Evolutionary conservation across 495 filamentous ascomycete species (phyloP).

Genomic region (Hypoxylon perforatum): DNA sequence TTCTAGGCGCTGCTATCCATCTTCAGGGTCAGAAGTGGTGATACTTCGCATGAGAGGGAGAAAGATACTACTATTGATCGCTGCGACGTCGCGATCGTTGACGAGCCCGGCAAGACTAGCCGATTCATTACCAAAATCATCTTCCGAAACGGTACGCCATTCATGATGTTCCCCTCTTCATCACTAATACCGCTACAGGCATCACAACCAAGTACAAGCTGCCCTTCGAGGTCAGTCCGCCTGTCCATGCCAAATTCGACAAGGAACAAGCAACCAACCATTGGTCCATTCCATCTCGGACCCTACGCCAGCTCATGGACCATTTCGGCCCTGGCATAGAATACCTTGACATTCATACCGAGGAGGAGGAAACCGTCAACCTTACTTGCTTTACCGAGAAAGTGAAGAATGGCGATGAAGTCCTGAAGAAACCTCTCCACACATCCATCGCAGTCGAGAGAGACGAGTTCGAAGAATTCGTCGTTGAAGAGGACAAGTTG

Average conservation of each 20-base stretch:
- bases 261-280: constrained; percentile 72
- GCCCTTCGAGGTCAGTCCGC: constrained; percentile 83
- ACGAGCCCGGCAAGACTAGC: constrained; percentile 78
- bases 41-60: constrained; percentile 60
- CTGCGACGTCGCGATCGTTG: constrained; percentile 86
- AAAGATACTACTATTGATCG: constrained; percentile 83
- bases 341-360: constrained; percentile 86
- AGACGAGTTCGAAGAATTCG: constrained; percentile 85
- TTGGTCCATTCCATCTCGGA: constrained; percentile 81
- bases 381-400: constrained; percentile 98
- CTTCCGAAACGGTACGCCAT: constrained; percentile 79
- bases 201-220: constrained; percentile 93
- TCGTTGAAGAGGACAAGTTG: constrained; percentile 76
- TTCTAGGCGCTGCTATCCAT: constrained; percentile 57
- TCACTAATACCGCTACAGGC: constrained; percentile 56
- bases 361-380: constrained; percentile 66
- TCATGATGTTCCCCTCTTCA: constrained; percentile 2
- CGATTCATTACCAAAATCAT: constrained; percentile 83
- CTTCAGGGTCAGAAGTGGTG: constrained; percentile 55
- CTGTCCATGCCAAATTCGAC: constrained; percentile 91
- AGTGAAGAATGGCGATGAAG: constrained; percentile 85
- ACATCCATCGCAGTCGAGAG: constrained; percentile 90
- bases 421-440: constrained; percentile 92
- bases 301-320: constrained; percentile 85
- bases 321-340: constrained; percentile 93